Conservation (phyloP, 768 basidiomycete species). For the Xerocomus spinulosus region DNA sequence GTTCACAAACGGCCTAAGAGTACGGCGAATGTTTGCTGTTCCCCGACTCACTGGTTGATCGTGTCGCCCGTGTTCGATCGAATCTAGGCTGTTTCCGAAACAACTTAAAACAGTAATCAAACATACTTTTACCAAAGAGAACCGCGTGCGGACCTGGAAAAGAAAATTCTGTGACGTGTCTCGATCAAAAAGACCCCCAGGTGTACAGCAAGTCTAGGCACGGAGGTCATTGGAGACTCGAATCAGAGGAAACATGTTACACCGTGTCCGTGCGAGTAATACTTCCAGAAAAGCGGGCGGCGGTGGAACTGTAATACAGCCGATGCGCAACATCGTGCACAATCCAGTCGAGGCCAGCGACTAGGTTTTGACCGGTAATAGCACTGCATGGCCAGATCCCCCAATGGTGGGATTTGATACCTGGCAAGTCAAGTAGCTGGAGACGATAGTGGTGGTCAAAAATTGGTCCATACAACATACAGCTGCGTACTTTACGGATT, state of each 20-base stretch:
- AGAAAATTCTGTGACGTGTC: slow-evolving; percentile 6
- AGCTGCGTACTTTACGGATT: slow-evolving; percentile 69
- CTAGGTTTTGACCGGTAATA: slow-evolving; percentile 79
- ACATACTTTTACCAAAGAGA: slow-evolving; percentile 6
- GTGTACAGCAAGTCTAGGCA: slow-evolving; percentile 7
- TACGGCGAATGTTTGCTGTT: slow-evolving; percentile 3
- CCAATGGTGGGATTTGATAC: slow-evolving; percentile 88
- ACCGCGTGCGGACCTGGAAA: slow-evolving; percentile 8
- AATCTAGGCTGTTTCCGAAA: slow-evolving; percentile 9
- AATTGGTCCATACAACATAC: not conserved
- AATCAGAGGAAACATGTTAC: not conserved
- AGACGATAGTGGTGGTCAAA: slow-evolving; percentile 5
- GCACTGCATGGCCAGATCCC: slow-evolving; percentile 90
- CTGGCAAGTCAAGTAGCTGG: slow-evolving; percentile 75
- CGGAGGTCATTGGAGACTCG: slow-evolving; percentile 7
- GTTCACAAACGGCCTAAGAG: slow-evolving; percentile 1
- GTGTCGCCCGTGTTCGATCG: slow-evolving; percentile 3
- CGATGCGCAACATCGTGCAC: slow-evolving; percentile 83
- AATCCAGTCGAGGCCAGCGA: slow-evolving; percentile 87
- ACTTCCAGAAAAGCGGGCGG: slow-evolving; percentile 6
- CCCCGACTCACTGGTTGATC: slow-evolving; percentile 8
- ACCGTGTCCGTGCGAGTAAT: not conserved
- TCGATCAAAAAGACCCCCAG: slow-evolving; percentile 7
- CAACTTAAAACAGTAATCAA: slow-evolving; percentile 10
- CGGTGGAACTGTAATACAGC: slow-evolving; percentile 70